These are phyloP conservation scores for Clathrospora elynae DNA, from an alignment of 2,329 filamentous ascomycete genomes.

Conservation along the genomic window DNA sequence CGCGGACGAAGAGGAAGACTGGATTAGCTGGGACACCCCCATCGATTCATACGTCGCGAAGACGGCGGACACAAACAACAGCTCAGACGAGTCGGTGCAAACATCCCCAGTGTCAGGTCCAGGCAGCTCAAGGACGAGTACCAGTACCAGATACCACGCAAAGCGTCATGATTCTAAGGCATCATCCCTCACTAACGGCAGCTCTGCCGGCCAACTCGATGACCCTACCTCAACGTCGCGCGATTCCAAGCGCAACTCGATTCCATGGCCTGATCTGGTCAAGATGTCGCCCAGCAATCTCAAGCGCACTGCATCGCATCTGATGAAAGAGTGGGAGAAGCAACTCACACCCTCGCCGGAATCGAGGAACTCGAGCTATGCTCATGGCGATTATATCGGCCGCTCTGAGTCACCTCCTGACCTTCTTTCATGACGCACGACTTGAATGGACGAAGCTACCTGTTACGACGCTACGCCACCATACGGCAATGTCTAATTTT, in stretches of 20 bases:
- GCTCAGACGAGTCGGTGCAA: slow-evolving; percentile 57
- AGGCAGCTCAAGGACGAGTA: slow-evolving; percentile 60
- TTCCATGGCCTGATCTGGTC: slow-evolving; percentile 72
- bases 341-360: slow-evolving; percentile 62
- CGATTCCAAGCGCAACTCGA: slow-evolving; percentile 47
- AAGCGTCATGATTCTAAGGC: slow-evolving; percentile 48
- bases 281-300: slow-evolving; percentile 76
- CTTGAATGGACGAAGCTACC: slow-evolving; percentile 16
- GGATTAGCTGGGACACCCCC: slow-evolving; percentile 63
- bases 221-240: slow-evolving; percentile 25
- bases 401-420: slow-evolving; percentile 33
- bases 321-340: slow-evolving; percentile 93
- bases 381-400: slow-evolving; percentile 46
- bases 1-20: slow-evolving; percentile 58
- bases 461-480: slow-evolving; percentile 41
- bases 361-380: slow-evolving; percentile 37
- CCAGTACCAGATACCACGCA: slow-evolving; percentile 57
- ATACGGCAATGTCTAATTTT: slow-evolving; percentile 38
- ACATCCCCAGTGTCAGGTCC: slow-evolving; percentile 48
- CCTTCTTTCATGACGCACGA: slow-evolving; percentile 31
- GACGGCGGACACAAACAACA: slow-evolving; percentile 46
- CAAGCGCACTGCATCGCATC: slow-evolving; percentile 78
- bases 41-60: slow-evolving; percentile 38
- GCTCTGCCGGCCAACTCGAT: slow-evolving; percentile 32
- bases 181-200: slow-evolving; percentile 43